Percentiles rank a stretch among this genome's conserved stretches.
Conservation (phyloP, 257 asterid genomes). For the Capsicum rhomboideum region DNA sequence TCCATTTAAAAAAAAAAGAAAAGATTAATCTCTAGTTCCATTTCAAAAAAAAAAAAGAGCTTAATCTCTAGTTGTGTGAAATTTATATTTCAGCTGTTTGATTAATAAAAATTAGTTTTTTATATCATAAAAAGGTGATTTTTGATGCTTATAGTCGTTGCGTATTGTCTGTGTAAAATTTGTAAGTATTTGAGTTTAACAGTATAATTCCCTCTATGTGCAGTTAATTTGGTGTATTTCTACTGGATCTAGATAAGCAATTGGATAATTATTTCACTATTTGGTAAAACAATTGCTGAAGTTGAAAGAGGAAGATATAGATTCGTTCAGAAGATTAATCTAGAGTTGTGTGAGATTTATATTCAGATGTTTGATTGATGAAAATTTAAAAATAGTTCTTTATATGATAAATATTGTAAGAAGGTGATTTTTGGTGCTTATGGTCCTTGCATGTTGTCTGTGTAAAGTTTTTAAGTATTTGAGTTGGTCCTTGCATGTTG, state of each 20-base stretch:
- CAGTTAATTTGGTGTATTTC: not conserved
- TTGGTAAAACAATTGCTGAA: not conserved
- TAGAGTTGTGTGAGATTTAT: not conserved
- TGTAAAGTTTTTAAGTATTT: not conserved
- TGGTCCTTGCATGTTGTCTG: not conserved
- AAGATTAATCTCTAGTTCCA: no score
- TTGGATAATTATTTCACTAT: not conserved
- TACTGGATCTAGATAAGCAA: not conserved
- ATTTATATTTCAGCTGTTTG: not conserved
- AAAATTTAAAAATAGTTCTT: not conserved
- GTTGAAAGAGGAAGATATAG: not conserved
- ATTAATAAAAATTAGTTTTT: not conserved
- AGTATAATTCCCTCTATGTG: not conserved
- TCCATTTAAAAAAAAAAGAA: no score
- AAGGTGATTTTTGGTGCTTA: not conserved
- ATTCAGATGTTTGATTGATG: not conserved
- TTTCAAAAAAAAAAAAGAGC: no score
- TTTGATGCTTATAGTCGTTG: not conserved
- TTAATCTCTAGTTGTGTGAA: not conserved
- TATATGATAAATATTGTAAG: not conserved
- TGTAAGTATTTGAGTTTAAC: not conserved
- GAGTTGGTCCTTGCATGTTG: not conserved
- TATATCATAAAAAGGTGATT: not conserved
- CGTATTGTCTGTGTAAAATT: not conserved
- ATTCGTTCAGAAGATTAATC: not conserved